phyloP scores from a whole-genome alignment of 208 protist species.

The Wallacemonas sp. region DNA sequence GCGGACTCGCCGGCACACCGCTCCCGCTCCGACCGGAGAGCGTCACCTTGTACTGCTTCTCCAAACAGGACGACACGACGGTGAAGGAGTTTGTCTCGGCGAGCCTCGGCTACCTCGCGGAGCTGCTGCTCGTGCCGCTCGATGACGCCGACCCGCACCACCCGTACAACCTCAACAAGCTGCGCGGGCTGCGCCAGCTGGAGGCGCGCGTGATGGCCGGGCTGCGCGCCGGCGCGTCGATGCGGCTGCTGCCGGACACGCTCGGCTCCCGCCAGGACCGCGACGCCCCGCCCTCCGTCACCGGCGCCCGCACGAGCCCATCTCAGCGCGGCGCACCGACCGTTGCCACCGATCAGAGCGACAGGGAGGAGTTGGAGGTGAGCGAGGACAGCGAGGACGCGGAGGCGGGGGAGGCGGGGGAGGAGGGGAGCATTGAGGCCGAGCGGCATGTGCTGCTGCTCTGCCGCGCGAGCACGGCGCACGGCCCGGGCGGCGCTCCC shows the following conservation, averaged over 20 bases:
- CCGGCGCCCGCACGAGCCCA: neutral
- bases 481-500: neutral
- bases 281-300: conserved; percentile 3
- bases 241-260: conserved; percentile 8
- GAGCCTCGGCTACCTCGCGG: conserved; percentile 64
- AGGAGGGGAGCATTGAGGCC: neutral
- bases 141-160: conserved; percentile 80
- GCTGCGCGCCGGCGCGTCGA: conserved; percentile 31
- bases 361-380: neutral
- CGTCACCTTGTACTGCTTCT: conserved; percentile 51
- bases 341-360: neutral
- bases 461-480: conserved; percentile 6
- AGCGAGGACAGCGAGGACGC: neutral
- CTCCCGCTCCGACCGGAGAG: conserved; percentile 34
- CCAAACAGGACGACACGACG: conserved; percentile 54
- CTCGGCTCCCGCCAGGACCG: neutral
- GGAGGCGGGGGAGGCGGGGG: neutral
- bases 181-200: conserved; percentile 46
- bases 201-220: conserved; percentile 34
- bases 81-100: conserved; percentile 69
- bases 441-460: neutral
- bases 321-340: neutral
- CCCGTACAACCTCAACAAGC: conserved; percentile 66
- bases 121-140: conserved; percentile 68
- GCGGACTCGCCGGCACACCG: neutral